Conservation (phyloP, 306 rosid species). For the Begonia loranthoides region DNA sequence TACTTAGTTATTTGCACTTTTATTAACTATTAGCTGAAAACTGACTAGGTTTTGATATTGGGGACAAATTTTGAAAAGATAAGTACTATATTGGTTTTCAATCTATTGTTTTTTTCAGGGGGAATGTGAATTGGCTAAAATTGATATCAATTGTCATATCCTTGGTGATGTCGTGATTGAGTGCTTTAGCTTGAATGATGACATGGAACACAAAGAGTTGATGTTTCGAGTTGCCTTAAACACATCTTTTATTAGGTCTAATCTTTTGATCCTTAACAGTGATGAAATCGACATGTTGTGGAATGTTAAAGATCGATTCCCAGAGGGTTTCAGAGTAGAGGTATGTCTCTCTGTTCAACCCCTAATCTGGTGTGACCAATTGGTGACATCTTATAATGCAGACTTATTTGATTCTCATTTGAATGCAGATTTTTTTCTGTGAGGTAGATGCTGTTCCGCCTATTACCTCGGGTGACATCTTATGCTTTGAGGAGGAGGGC, state of each 20-base stretch:
- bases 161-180: slow-evolving; percentile 94
- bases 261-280: slow-evolving; percentile 70
- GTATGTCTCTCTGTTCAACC: slow-evolving; percentile 24
- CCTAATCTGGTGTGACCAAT: slow-evolving; percentile 1
- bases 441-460: slow-evolving; percentile 77
- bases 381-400: slow-evolving; percentile 3
- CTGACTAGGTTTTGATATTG: too few relatives aligned
- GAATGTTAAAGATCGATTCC: slow-evolving; percentile 62
- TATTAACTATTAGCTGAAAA: too few relatives aligned
- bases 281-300: slow-evolving; percentile 81
- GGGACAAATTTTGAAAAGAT: too few relatives aligned
- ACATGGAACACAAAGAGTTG: slow-evolving; percentile 56
- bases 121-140: slow-evolving; percentile 72
- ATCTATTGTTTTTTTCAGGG: slow-evolving; percentile 37
- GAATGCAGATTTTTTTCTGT: slow-evolving; percentile 74
- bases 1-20: too few relatives aligned
- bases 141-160: slow-evolving; percentile 75
- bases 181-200: slow-evolving; percentile 49
- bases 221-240: slow-evolving; percentile 83
- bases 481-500: slow-evolving; percentile 81
- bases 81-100: background rate
- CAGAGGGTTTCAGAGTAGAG: slow-evolving; percentile 85
- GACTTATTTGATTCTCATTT: slow-evolving; percentile 18
- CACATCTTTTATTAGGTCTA: slow-evolving; percentile 91
- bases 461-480: slow-evolving; percentile 23